A percentile compares a stretch with the other conserved stretches of the same genome.
phyloP scores from a whole-genome alignment of 2,329 filamentous ascomycete genomes.

The Stachybotrys echinatus region DNA sequence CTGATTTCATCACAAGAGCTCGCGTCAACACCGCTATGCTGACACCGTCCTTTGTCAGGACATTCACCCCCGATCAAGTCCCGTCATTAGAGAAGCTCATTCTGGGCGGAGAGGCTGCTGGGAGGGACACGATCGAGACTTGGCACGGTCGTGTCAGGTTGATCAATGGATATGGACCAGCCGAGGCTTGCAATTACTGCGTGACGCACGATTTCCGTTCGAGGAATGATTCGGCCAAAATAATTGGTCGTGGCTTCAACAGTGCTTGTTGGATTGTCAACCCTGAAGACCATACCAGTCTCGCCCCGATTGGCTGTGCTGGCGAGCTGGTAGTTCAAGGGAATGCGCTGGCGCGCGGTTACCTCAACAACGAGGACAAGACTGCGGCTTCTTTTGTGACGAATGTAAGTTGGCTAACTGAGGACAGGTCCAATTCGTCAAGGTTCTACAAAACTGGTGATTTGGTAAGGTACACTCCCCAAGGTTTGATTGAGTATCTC shows the following conservation, averaged over 20 bases:
- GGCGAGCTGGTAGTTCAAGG: conserved; percentile 14
- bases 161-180: conserved; percentile 7
- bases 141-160: conserved; percentile 2
- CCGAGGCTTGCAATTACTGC: conserved; percentile 4
- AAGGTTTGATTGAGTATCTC: conserved; percentile 33
- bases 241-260: conserved; percentile 4
- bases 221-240: background rate
- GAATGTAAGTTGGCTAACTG: conserved; percentile 19
- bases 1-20: conserved; percentile 1
- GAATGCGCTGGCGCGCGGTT: conserved; percentile 7
- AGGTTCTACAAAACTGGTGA: conserved; percentile 8
- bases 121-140: background rate
- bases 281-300: conserved; percentile 6
- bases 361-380: conserved; percentile 4
- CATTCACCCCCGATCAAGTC: conserved; percentile 1
- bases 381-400: conserved; percentile 13
- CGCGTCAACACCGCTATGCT: conserved; percentile 1
- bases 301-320: conserved; percentile 7
- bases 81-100: conserved; percentile 6
- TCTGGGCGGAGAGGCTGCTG: conserved; percentile 6
- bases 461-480: conserved; percentile 8
- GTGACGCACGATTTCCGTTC: background rate
- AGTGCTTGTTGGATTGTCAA: conserved; percentile 8
- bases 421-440: conserved; percentile 5
- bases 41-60: conserved; percentile 6